A percentile compares a stretch with the other conserved stretches of the same genome.
Conservation (phyloP, 352 stramenopile genomes). For the Phytophthora sp. region DNA sequence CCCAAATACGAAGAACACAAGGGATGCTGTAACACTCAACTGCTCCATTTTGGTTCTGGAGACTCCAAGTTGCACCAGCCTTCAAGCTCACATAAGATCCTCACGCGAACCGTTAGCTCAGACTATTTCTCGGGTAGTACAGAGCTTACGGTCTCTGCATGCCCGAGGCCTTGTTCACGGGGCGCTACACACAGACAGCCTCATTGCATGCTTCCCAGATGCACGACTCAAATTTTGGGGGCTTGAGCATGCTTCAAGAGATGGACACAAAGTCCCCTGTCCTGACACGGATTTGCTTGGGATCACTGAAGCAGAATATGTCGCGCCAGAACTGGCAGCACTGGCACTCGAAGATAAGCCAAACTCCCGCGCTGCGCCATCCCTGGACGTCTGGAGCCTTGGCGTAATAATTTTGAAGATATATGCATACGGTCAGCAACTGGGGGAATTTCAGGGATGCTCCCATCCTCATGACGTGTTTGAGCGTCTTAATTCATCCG, state of each 20-base stretch:
- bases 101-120: conserved; percentile 39
- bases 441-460: conserved; percentile 61
- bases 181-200: conserved; percentile 44
- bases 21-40: conserved; percentile 32
- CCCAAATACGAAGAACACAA: not conserved
- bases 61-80: conserved; percentile 40
- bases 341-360: conserved; percentile 33
- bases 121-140: conserved; percentile 44
- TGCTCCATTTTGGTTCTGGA: conserved; percentile 62
- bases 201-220: conserved; percentile 46
- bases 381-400: conserved; percentile 68
- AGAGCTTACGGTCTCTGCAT: conserved; percentile 54
- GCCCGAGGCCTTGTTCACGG: conserved; percentile 59
- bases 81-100: conserved; percentile 28
- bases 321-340: conserved; percentile 56
- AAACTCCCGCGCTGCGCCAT: conserved; percentile 29
- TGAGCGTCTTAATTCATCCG: conserved; percentile 25
- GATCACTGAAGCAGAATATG: conserved; percentile 34
- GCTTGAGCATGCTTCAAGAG: conserved; percentile 50
- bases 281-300: conserved; percentile 16
- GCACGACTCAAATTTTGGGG: conserved; percentile 51
- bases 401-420: conserved; percentile 65
- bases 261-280: conserved; percentile 18
- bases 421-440: conserved; percentile 44
- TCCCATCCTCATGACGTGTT: conserved; percentile 38